Conservation (phyloP, 768 basidiomycete species). For the Suillus luteus region DNA sequence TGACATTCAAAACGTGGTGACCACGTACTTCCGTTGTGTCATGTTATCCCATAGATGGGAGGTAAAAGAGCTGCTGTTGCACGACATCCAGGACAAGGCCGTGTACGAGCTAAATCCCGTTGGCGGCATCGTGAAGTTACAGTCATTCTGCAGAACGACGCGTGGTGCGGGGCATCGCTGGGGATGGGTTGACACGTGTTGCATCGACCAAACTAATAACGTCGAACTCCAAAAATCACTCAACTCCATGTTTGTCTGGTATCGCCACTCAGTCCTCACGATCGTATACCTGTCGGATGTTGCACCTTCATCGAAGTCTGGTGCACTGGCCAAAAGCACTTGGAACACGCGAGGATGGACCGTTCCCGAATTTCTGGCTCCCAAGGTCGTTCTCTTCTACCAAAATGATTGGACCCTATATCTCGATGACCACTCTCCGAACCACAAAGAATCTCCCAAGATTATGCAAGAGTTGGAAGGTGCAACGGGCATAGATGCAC, state of each 20-base stretch:
- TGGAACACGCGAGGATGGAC: neutral
- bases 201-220: neutral
- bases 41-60: slow-evolving; percentile 5
- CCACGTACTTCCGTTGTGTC: neutral
- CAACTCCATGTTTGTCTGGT: too few relatives aligned
- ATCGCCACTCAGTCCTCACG: too few relatives aligned
- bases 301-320: neutral
- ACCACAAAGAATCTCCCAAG: neutral
- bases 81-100: neutral
- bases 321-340: neutral
- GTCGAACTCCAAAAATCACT: too few relatives aligned
- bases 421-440: neutral
- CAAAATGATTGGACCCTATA: neutral
- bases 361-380: neutral
- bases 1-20: neutral
- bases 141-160: neutral
- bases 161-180: neutral
- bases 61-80: neutral
- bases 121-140: neutral
- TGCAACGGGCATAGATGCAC: neutral
- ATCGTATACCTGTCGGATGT: too few relatives aligned
- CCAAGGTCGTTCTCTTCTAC: neutral
- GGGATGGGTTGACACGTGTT: neutral
- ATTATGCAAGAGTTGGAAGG: neutral
- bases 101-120: neutral